A percentile compares a stretch with the other conserved stretches of the same genome.
These are phyloP conservation scores for Botryosphaeria dothidea DNA, from an alignment of 2,329 filamentous ascomycete genomes.

Conservation along the genomic window DNA sequence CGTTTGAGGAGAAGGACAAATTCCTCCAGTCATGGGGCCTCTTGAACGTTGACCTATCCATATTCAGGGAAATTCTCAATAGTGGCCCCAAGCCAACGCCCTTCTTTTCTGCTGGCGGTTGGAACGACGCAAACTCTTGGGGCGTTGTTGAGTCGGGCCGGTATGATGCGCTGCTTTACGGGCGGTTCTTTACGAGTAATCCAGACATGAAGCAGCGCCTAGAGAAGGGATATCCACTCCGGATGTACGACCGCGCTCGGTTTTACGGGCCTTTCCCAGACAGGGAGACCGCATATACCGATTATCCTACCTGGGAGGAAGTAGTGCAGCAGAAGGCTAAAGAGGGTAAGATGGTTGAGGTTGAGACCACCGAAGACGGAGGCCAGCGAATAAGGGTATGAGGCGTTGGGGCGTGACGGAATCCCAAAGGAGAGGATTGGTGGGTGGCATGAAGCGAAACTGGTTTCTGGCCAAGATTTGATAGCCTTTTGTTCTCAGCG, in stretches of 20 bases:
- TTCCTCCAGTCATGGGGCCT: slow-evolving; percentile 53
- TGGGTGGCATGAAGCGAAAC: not conserved
- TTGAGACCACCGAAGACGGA: not conserved
- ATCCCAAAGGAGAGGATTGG: not conserved
- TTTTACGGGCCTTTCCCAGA: slow-evolving; percentile 36
- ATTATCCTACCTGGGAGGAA: slow-evolving; percentile 30
- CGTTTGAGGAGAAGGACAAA: slow-evolving; percentile 49
- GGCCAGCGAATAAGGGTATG: slow-evolving; percentile 7
- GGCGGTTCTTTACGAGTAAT: slow-evolving; percentile 48
- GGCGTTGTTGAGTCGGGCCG: slow-evolving; percentile 48
- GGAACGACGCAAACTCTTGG: slow-evolving; percentile 52
- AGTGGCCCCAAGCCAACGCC: slow-evolving; percentile 41
- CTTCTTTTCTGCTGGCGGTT: slow-evolving; percentile 59
- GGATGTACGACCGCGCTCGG: slow-evolving; percentile 40
- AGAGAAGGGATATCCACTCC: slow-evolving; percentile 40
- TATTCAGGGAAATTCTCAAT: slow-evolving; percentile 54
- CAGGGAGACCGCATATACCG: slow-evolving; percentile 37
- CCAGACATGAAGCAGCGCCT: slow-evolving; percentile 48
- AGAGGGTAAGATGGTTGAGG: slow-evolving; percentile 1
- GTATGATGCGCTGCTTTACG: slow-evolving; percentile 45
- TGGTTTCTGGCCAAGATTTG: not conserved
- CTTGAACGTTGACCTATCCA: slow-evolving; percentile 45
- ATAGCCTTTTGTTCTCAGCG: not conserved
- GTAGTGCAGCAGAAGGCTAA: slow-evolving; percentile 2
- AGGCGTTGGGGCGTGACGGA: not conserved